Percentiles rank a stretch among this genome's conserved stretches.
These are phyloP conservation scores for Pestalotiopsis sp. DNA, from an alignment of 2,329 filamentous ascomycete species.

Conservation along the genomic window DNA sequence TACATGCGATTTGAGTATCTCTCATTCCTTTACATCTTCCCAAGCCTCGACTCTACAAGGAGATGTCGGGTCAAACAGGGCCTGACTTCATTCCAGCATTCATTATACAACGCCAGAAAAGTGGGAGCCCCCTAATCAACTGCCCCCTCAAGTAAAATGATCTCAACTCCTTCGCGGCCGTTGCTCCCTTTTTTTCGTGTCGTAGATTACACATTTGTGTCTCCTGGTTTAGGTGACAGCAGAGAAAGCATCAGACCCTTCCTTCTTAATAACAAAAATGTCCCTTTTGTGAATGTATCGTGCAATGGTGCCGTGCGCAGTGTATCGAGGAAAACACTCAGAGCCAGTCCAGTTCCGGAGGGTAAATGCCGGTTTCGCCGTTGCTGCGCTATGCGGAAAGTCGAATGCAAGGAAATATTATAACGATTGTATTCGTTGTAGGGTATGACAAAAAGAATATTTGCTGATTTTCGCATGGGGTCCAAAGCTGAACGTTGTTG, in stretches of 20 bases:
- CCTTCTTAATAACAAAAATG: slow-evolving; percentile 11
- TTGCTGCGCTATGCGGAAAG: slow-evolving; percentile 25
- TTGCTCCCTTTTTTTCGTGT: neutral
- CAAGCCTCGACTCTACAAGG: neutral
- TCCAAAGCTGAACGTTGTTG: slow-evolving; percentile 2
- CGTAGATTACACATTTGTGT: slow-evolving; percentile 26
- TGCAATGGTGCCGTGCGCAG: neutral
- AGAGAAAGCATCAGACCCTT: slow-evolving; percentile 14
- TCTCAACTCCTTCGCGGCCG: slow-evolving; percentile 11
- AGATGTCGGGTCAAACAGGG: neutral
- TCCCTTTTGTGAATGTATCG: slow-evolving; percentile 2
- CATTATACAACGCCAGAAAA: neutral
- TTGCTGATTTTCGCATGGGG: neutral
- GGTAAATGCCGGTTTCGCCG: slow-evolving; percentile 30
- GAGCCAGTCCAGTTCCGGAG: slow-evolving; percentile 16
- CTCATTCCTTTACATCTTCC: neutral
- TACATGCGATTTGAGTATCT: neutral
- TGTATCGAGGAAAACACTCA: neutral
- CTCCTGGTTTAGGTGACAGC: slow-evolving; percentile 14
- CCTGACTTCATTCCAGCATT: neutral
- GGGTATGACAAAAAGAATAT: neutral
- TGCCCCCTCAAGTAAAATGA: neutral
- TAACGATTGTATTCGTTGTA: slow-evolving; percentile 8
- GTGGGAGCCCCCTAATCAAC: neutral
- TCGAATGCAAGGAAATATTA: slow-evolving; percentile 19